phyloP scores from a whole-genome alignment of 2,329 filamentous ascomycete species.

The Ascochyta fabae region DNA sequence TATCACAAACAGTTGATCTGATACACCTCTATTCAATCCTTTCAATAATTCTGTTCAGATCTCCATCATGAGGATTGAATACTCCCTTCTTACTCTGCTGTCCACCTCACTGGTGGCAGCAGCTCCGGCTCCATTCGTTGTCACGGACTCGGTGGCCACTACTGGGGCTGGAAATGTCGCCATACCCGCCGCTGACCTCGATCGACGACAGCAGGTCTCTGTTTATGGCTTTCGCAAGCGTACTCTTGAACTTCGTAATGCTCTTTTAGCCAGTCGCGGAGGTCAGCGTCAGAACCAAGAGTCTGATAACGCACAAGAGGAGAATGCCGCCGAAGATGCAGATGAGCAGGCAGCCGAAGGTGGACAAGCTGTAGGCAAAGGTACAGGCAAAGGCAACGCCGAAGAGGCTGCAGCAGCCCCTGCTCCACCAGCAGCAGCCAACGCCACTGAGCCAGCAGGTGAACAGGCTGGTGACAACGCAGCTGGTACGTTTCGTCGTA shows the following conservation, averaged over 20 bases:
- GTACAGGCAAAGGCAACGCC: not conserved
- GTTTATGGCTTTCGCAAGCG: slow-evolving; percentile 29
- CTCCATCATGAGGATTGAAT: slow-evolving; percentile 45
- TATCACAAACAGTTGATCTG: slow-evolving; percentile 26
- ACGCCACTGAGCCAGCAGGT: not conserved
- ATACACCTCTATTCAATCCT: slow-evolving; percentile 26
- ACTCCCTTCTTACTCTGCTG: slow-evolving; percentile 44
- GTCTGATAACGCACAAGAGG: slow-evolving; percentile 3
- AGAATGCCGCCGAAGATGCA: not conserved
- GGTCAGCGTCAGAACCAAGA: slow-evolving; percentile 6
- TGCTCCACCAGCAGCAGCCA: not conserved
- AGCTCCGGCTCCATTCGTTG: slow-evolving; percentile 40
- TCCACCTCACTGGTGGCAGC: slow-evolving; percentile 43
- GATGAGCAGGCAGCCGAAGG: slow-evolving; percentile 4
- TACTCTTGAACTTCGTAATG: slow-evolving; percentile 36
- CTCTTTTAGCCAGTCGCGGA: slow-evolving; percentile 31
- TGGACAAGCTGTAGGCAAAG: no score
- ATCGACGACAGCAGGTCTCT: slow-evolving; percentile 11
- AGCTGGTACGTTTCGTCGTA: no score
- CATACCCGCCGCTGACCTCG: slow-evolving; percentile 26
- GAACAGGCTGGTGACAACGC: no score
- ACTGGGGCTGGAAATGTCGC: slow-evolving; percentile 31
- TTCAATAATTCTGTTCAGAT: slow-evolving; percentile 21
- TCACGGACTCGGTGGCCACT: slow-evolving; percentile 36
- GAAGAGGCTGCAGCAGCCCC: slow-evolving; percentile 1